Evolutionary conservation across 2,329 filamentous ascomycete genomes (phyloP), one percentile per base, ranked within the genome.

Genomic region (Capronia coronata): DNA sequence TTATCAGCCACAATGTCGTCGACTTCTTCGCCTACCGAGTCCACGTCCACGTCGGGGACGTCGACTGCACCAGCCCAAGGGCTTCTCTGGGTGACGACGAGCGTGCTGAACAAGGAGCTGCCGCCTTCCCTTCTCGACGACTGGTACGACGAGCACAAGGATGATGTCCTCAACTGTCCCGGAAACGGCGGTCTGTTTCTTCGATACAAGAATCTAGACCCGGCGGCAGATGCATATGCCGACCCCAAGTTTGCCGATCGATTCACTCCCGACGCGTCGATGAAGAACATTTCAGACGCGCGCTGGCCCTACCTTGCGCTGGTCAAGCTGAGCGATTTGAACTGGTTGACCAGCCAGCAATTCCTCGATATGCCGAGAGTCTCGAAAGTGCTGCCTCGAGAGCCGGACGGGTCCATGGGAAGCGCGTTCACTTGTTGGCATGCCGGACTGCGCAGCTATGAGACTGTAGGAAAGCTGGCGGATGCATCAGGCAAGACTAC

Each of bases 1-100:
- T 18, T 19, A 9, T 8, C 13, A 7, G 13, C n/a, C 19, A 43
- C n/a, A 8, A 46, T 47, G 38, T 47, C 43, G 2, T 18, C 22
- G 13, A 23, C 68, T 72, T 48, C 69, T 73, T 46, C 69, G 72
- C n/a, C 41, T 10, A 11, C 59, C 72, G n/a, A n/a, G n/a, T n/a
- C n/a, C n/a, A n/a, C n/a, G n/a, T n/a, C n/a, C n/a, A n/a, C n/a
- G n/a, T n/a, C n/a, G 73, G 57, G 72, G 74, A 58, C 71, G 73
- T 74, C 43, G 73, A 74, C 52, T 14, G 13, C 16, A 3, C 19
- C 38, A 14, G 38, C 25, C n/a, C 18, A 39, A n/a, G 52, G 52
- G 2, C 25, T 54, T 8, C 35, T 54, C 18, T 54, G 49, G 48
- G 44, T 48, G 11, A 51, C 52, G 5, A 44, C 48, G 9, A 48